Base-by-base conservation (phyloP, 768 basidiomycete genomes). In the Brasilioporus rufonigricans region DNA sequence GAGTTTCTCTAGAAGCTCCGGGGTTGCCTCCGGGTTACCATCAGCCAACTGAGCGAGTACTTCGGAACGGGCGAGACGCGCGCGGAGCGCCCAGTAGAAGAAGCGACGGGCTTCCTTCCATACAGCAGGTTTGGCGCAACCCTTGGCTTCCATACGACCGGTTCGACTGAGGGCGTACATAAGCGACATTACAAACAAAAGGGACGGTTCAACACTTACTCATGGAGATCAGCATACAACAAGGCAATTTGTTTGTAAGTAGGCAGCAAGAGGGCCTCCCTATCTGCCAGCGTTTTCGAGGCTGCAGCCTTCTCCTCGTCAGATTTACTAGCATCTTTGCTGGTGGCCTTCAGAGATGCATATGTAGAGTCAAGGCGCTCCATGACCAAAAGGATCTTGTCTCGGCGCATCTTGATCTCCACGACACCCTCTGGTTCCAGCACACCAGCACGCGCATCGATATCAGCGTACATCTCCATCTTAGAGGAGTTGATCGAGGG, bases 401-500 rank as follows among this genome's bases (percentile, higher is more conserved):
- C 94, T 43, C 92, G 87, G 58, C 97, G 89, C 85, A 98, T 85
- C 81, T 95, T 96, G 78, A 97, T 96, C 73, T 98, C 97, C 53
- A 98, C 81, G 66, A 98, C 84, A 71, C 97, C 97, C 74, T 98
- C 97, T 2, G 97, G 91, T 70, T 99, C 97, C 43, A 92, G 78
- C 29, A 99, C 93, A 79, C 97, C 97, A 43, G 94, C 97, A 52
- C 97, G 89, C 21, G 97, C 84, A 9, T 97, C 95, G 43, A 90
- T 85, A 67, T 98, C 97, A 24, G 95, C 96, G 65, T 94, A 98
- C 96, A 99, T 98, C 75, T 97, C 90, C 96, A 99, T 97, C 72
- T 97, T 93, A 64, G 91, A 86, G 2, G 87, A 77, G 75, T 98
- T 98, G 79, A 99, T 98, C 18, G 92, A 91, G 27, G 97, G 97